Percentiles rank a stretch among this genome's conserved stretches.
phyloP scores from a whole-genome alignment of 2,329 filamentous ascomycete species.

The Fusarium caatingaense region DNA sequence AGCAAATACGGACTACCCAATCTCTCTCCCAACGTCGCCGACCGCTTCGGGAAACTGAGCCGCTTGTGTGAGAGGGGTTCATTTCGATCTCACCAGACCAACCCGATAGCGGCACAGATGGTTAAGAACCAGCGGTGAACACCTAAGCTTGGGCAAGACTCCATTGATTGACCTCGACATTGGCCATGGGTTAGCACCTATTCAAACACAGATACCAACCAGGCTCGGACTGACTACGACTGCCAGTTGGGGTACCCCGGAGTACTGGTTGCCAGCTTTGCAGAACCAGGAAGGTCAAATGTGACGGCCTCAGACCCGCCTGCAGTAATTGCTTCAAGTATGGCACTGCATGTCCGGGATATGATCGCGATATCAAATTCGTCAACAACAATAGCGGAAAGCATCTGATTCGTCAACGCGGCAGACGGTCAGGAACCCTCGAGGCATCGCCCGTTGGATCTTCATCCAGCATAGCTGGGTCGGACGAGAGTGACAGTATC shows the following conservation, averaged over 20 bases:
- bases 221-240: conserved; percentile 4
- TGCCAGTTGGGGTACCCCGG: conserved; percentile 51
- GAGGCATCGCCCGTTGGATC: conserved; percentile 23
- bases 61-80: conserved; percentile 33
- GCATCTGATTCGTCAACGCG: conserved; percentile 51
- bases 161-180: conserved; percentile 10
- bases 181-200: conserved; percentile 40
- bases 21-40: conserved; percentile 20
- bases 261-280: conserved; percentile 55
- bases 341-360: conserved; percentile 54
- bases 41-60: conserved; percentile 36
- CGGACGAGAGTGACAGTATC: conserved; percentile 15
- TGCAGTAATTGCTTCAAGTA: conserved; percentile 56
- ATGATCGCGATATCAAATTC: conserved; percentile 54
- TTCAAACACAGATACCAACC: not conserved
- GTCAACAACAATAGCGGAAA: conserved; percentile 50
- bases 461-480: conserved; percentile 14
- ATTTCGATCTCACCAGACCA: conserved; percentile 33
- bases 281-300: conserved; percentile 57
- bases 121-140: conserved; percentile 42
- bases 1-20: conserved; percentile 9
- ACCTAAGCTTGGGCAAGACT: conserved; percentile 2
- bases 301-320: conserved; percentile 57
- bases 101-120: conserved; percentile 36
- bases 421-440: conserved; percentile 24